These are phyloP conservation scores for Xerocomus amazonicus DNA, from an alignment of 1,284 basidiomycete species.

Conservation along the genomic window DNA sequence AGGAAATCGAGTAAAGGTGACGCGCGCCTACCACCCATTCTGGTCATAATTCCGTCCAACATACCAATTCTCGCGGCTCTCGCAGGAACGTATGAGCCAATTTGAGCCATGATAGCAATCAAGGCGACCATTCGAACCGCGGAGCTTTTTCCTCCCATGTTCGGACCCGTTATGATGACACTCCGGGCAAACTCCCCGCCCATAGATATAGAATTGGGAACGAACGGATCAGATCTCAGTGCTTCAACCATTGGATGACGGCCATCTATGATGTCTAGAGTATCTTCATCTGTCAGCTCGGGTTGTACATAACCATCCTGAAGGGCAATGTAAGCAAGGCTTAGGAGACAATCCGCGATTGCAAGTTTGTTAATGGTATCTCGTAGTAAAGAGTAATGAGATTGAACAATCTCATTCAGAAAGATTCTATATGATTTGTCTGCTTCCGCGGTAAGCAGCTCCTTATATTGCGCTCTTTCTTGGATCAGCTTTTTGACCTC, in stretches of 20 bases:
- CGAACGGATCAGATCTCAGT: slow-evolving; percentile 72
- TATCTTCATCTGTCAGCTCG: slow-evolving; percentile 54
- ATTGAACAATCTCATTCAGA: slow-evolving; percentile 61
- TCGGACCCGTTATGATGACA: slow-evolving; percentile 81
- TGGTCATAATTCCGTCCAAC: slow-evolving; percentile 81
- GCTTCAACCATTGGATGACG: slow-evolving; percentile 84
- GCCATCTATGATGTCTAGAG: slow-evolving; percentile 66
- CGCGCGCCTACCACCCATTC: slow-evolving; percentile 69
- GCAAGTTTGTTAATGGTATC: slow-evolving; percentile 78
- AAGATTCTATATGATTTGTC: slow-evolving; percentile 67
- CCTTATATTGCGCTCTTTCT: slow-evolving; percentile 75
- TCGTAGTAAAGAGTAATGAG: slow-evolving; percentile 68
- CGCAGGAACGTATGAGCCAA: slow-evolving; percentile 79
- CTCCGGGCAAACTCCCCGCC: slow-evolving; percentile 52
- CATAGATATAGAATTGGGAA: slow-evolving; percentile 67
- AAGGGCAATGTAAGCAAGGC: slow-evolving; percentile 65
- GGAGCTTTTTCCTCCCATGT: slow-evolving; percentile 83
- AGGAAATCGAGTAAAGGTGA: slow-evolving; percentile 1
- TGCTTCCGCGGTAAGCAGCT: slow-evolving; percentile 69
- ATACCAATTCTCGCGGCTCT: slow-evolving; percentile 66
- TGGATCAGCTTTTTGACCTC: slow-evolving; percentile 63
- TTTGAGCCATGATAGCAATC: slow-evolving; percentile 66
- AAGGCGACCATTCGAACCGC: slow-evolving; percentile 73
- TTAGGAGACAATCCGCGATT: slow-evolving; percentile 74
- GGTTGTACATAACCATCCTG: slow-evolving; percentile 76